Evolutionary conservation across 208 protist genomes (phyloP), one percentile per base, ranked within the genome.

Genomic region (Angomonas deanei): DNA sequence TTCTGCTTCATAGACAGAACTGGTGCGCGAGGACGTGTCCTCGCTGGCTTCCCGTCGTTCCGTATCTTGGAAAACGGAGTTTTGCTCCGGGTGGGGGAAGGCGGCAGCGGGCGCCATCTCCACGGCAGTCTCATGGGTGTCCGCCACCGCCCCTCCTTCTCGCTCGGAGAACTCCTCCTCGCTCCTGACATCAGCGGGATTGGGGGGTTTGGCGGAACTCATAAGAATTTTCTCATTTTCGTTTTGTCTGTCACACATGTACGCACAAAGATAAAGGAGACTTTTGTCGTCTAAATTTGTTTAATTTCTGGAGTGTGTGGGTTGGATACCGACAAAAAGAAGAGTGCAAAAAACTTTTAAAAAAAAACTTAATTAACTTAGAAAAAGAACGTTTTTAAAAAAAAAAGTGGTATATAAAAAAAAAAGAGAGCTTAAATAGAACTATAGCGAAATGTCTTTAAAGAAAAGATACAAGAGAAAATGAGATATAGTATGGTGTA

Each of bases 381-480:
- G 8, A 34, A 47, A 31, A 42, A 48, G 15, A 42, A 15, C 34
- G 10, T 42, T 8, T n/a, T 15, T 42, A 8, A 42, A 15, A 32
- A 57, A 11, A 57, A 30, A 36, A 33, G 52, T n/a, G 11, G 34
- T 5, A 46, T 10, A 47, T 8, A 28, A 17, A 24, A 61, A 47
- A 61, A 61, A 28, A 61, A 58, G 55, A 10, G 49, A 38, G 38
- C 23, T 15, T 55, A 52, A 2, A 30, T 19, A 24, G 8, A 34
- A 47, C 24, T 49, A 48, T 3, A 39, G 34, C 28, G 49, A 28
- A 61, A 61, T 26, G 33, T 46, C 24, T 3, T 28, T 30, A 58
- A 55, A 34, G 69, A 62, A 53, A 53, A 28, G 47, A 26, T 36
- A 61, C 3, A 3, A 57, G 38, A 65, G 55, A 38, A 65, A 74